Conservation (phyloP, 116 monocot species). For the Cymodocea nodosa region DNA sequence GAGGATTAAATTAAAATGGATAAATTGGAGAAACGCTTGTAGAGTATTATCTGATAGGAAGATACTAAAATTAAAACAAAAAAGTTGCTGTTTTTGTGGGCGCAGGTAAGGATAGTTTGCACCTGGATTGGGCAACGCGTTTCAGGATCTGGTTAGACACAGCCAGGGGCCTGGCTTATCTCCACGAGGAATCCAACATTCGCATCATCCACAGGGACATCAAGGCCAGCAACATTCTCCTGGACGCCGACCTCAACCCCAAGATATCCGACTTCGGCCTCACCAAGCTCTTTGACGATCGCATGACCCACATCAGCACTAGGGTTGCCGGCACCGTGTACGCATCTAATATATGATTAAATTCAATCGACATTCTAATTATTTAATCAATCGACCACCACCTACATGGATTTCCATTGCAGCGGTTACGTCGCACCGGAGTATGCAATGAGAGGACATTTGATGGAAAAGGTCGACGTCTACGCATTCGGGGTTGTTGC, state of each 20-base stretch:
- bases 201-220: slow-evolving; percentile 57
- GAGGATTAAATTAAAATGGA: too few relatives aligned
- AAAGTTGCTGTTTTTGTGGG: too few relatives aligned
- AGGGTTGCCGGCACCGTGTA: slow-evolving; percentile 67
- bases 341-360: not conserved
- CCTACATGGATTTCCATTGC: not conserved
- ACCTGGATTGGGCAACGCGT: slow-evolving; percentile 35
- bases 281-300: slow-evolving; percentile 57
- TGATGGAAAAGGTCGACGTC: not conserved
- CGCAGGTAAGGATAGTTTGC: slow-evolving; percentile 23
- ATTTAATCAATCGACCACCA: too few relatives aligned
- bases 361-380: not conserved
- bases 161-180: slow-evolving; percentile 58
- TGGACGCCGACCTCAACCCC: slow-evolving; percentile 46
- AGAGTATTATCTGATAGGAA: too few relatives aligned
- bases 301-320: slow-evolving; percentile 59
- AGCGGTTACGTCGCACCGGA: not conserved
- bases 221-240: slow-evolving; percentile 57
- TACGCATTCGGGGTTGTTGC: not conserved
- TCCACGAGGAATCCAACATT: slow-evolving; percentile 51
- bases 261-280: slow-evolving; percentile 74
- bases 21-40: too few relatives aligned
- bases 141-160: slow-evolving; percentile 48
- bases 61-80: too few relatives aligned
- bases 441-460: not conserved